Base-by-base conservation (phyloP, 148 eudicot genomes). In the Diospyros kaki region DNA sequence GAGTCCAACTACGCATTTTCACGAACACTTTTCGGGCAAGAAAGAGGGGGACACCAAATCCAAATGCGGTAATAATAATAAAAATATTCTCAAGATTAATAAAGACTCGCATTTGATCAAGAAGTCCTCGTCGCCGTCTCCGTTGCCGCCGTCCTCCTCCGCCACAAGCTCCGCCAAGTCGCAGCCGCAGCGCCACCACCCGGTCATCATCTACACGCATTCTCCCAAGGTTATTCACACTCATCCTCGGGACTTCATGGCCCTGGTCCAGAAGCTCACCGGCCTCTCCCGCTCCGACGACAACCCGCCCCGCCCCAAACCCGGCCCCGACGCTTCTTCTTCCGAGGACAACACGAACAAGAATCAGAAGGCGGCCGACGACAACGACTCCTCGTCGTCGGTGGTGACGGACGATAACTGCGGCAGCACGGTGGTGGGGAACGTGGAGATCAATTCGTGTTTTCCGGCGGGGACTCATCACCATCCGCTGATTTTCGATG, bases 241-340 rank as follows among this genome's bases (percentile, higher is more conserved):
- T 2, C 59, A 80, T 1, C 85, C 89, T 46, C 76, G 71, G 4
- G 89, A 86, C 11, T 88, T 88, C 83, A 88, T 84, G 91, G 84
- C 91, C 1, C 62, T 88, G 63, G 91, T 88, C 13, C 91, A 88
- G 56, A 82, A 77, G 42, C 87, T 88, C 28, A 86, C 91, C 3
- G 91, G 91, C 9, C 67, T 38, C 8, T 38, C 79, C 13, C 39
- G 69, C 2, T 45, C 65, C 4, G 48, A 62, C 38, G 66, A 69
- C 41, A 38, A 14, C 82, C 80, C 69, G 4, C 55, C 66, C 17
- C 54, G 10, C 4, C 50, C 65, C 9, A 69, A 68, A 70, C 15
- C 28, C 15, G 67, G 64, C 4, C 69, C 53, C 9, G 50, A 9
- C 6, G 52, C 17, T 42, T 43, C 45, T 18, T 15, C 14, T n/a